Base-by-base conservation (phyloP, 768 basidiomycete genomes). In the Hericium alpestre region DNA sequence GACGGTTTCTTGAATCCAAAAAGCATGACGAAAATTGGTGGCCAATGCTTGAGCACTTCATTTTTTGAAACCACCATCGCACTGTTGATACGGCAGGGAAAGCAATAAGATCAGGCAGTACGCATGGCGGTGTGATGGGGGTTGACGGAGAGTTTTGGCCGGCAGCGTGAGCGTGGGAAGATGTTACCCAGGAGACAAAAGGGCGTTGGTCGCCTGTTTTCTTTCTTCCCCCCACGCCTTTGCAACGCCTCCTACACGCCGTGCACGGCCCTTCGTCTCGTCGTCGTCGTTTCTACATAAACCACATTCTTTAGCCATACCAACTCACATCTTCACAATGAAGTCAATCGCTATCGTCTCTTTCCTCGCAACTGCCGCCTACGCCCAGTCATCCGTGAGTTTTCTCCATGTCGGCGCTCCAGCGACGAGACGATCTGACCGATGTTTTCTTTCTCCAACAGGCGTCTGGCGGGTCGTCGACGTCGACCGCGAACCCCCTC, bases 311-410 rank as follows among this genome's bases (percentile, higher is more conserved):
- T 38, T 46, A 39, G 12, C 20, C 20, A 25, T 41, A 41, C n/a
- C 23, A n/a, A 10, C 59, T 60, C 60, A 60, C 64, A 32, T 47
- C 43, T 23, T 22, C 68, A 71, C 77, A 75, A 63, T 81, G 64
- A 77, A 72, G 60, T 74, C 75, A 10, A 65, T 83, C 62, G 71
- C 76, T 55, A 58, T 81, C 54, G 53, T 79, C 22, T 74, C 81
- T 38, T 59, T 76, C 6, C 66, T 79, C 53, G 64, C 76, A 6
- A 65, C 78, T 20, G 72, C 67, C 11, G 80, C 67, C 13, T 61
- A 76, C 58, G 81, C 78, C 4, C 77, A 78, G 73, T 54, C 52
- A 18, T 65, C 70, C 58, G 79, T 79, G 64, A 16, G 68, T 60
- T 56, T 51, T 54, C 22, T 23, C 9, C 40, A 32, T 54, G 4